Evolutionary conservation across 1,284 basidiomycete species (phyloP).

Genomic region (Xanthoconium separans): DNA sequence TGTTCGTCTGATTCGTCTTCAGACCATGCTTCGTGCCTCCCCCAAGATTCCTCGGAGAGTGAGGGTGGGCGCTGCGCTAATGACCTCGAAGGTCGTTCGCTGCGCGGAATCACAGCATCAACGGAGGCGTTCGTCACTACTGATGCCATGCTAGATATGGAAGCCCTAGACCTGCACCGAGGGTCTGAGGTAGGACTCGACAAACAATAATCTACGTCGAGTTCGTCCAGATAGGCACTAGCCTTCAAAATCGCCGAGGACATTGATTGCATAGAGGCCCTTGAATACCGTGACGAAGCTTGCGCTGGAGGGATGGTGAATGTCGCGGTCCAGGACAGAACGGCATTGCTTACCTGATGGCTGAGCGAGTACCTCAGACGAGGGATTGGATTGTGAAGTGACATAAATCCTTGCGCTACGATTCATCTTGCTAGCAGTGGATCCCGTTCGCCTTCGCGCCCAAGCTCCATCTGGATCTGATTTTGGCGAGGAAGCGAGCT

Average conservation of each 20-base stretch:
- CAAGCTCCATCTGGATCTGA: background rate
- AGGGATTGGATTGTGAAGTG: conserved; percentile 6
- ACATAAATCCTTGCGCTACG: conserved; percentile 22
- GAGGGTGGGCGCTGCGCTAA: conserved; percentile 13
- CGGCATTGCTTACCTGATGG: conserved; percentile 12
- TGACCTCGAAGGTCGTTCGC: conserved; percentile 13
- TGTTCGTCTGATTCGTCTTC: conserved; percentile 37
- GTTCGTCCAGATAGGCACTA: conserved; percentile 36
- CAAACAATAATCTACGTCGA: conserved; percentile 42
- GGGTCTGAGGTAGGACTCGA: conserved; percentile 36
- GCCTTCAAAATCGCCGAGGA: conserved; percentile 23
- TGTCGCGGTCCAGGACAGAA: background rate
- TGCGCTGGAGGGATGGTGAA: conserved; percentile 14
- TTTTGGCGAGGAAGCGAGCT: conserved; percentile 28
- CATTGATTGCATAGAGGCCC: conserved; percentile 23
- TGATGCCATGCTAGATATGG: conserved; percentile 59
- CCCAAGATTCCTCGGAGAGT: conserved; percentile 10
- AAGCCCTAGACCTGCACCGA: conserved; percentile 39
- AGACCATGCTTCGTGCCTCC: conserved; percentile 28
- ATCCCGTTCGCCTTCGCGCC: conserved; percentile 10
- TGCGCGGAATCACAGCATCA: conserved; percentile 51
- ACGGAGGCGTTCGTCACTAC: conserved; percentile 55
- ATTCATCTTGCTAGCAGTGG: conserved; percentile 17
- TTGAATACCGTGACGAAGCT: conserved; percentile 21
- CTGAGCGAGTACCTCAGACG: conserved; percentile 11